Conservation (phyloP, 2,329 filamentous ascomycete species). For the Xylariaceae sp. region DNA sequence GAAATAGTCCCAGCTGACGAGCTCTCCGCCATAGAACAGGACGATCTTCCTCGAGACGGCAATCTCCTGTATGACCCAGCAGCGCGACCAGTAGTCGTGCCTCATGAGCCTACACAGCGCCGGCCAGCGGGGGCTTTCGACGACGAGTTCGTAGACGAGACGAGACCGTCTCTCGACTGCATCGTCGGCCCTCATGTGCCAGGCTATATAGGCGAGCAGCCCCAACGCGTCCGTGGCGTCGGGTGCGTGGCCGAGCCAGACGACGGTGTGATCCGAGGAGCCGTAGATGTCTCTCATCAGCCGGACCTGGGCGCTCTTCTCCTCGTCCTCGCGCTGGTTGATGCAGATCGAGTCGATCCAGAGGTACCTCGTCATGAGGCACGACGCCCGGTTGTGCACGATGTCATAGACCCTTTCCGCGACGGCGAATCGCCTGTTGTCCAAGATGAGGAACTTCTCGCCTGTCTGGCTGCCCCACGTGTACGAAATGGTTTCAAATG, state of each 20-base stretch:
- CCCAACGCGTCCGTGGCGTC: constrained; percentile 3
- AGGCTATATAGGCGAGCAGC: not conserved
- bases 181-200: not conserved
- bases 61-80: constrained; percentile 6
- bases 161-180: constrained; percentile 2
- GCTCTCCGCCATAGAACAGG: constrained; percentile 4
- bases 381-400: constrained; percentile 4
- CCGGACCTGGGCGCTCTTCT: constrained; percentile 5
- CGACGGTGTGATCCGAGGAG: constrained; percentile 1
- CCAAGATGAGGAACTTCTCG: not conserved
- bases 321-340: constrained; percentile 2
- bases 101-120: constrained; percentile 2
- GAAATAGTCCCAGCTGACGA: constrained; percentile 4
- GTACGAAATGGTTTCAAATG: constrained; percentile 4
- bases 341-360: constrained; percentile 7
- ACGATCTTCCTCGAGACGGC: constrained; percentile 1
- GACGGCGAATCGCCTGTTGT: not conserved
- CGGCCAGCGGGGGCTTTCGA: constrained; percentile 2
- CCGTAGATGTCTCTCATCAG: constrained; percentile 6
- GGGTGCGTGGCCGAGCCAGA: constrained; percentile 6
- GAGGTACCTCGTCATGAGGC: constrained; percentile 2
- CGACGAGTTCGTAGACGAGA: not conserved
- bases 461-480: not conserved
- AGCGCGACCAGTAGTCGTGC: constrained; percentile 3
- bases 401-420: constrained; percentile 4